These are phyloP conservation scores for Xylaria sp. DNA, from an alignment of 2,329 filamentous ascomycete genomes.

Conservation along the genomic window DNA sequence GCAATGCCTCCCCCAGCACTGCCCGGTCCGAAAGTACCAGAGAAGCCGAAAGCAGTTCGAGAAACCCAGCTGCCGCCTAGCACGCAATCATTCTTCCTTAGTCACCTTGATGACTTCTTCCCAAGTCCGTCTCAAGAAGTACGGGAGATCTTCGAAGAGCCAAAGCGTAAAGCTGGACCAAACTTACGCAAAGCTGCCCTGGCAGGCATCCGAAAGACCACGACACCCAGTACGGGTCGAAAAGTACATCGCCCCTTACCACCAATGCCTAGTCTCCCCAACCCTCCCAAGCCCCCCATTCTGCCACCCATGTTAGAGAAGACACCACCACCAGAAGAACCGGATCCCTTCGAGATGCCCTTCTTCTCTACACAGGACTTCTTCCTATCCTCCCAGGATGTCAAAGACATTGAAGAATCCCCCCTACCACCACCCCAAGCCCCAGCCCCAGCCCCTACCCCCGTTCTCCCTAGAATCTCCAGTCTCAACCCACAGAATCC, in stretches of 20 bases:
- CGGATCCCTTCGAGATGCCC: constrained; percentile 25
- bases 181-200: neutral
- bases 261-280: neutral
- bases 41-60: constrained; percentile 9
- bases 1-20: neutral
- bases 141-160: constrained; percentile 45
- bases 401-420: constrained; percentile 38
- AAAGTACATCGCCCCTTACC: neutral
- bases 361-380: constrained; percentile 44
- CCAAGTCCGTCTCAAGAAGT: constrained; percentile 53
- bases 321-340: constrained; percentile 4
- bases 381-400: constrained; percentile 42
- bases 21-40: constrained; percentile 8
- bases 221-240: neutral
- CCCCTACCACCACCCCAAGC: constrained; percentile 17
- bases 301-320: neutral
- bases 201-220: neutral
- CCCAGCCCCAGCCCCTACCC: neutral
- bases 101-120: constrained; percentile 49
- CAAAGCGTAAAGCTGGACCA: neutral
- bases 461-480: neutral
- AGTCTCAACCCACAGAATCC: neutral
- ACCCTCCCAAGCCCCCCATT: neutral
- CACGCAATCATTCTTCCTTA: constrained; percentile 49
- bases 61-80: constrained; percentile 33